phyloP scores from a whole-genome alignment of 345 rosid genomes.

The Sonneratia alba region DNA sequence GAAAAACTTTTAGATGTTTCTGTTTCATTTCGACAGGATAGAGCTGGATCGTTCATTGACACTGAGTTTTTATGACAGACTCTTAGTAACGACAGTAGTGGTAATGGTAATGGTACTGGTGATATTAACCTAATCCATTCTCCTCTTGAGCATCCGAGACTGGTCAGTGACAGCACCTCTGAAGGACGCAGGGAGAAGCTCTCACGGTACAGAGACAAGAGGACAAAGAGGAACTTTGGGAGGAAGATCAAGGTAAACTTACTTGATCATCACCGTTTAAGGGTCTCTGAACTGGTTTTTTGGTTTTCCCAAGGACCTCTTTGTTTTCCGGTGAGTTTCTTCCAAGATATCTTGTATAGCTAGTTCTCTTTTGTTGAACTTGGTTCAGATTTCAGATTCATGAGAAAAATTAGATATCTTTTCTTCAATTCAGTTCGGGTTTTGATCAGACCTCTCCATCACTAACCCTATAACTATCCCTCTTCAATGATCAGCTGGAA shows the following conservation, averaged over 20 bases:
- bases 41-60: conserved; percentile 43
- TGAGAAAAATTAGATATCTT: too few relatives aligned
- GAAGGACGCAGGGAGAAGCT: conserved; percentile 95
- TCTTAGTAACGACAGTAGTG: conserved; percentile 37
- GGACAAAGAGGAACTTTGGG: conserved; percentile 88
- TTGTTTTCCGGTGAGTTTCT: neutral
- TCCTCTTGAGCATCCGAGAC: conserved; percentile 41
- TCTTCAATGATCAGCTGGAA: too few relatives aligned
- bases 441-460: too few relatives aligned
- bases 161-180: conserved; percentile 39
- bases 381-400: neutral
- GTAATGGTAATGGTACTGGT: conserved; percentile 29
- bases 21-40: conserved; percentile 46
- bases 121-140: conserved; percentile 38
- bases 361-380: too few relatives aligned
- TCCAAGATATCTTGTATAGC: neutral
- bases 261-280: neutral
- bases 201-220: conserved; percentile 90
- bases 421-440: too few relatives aligned
- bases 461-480: too few relatives aligned
- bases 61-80: conserved; percentile 66
- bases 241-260: conserved; percentile 80
- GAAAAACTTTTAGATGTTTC: conserved; percentile 42
- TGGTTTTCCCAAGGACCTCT: too few relatives aligned
- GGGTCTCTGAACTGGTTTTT: neutral